A percentile compares a stretch with the other conserved stretches of the same genome.
Evolutionary conservation across 306 rosid species (phyloP).

Genomic region (Aeschynomene evenia): DNA sequence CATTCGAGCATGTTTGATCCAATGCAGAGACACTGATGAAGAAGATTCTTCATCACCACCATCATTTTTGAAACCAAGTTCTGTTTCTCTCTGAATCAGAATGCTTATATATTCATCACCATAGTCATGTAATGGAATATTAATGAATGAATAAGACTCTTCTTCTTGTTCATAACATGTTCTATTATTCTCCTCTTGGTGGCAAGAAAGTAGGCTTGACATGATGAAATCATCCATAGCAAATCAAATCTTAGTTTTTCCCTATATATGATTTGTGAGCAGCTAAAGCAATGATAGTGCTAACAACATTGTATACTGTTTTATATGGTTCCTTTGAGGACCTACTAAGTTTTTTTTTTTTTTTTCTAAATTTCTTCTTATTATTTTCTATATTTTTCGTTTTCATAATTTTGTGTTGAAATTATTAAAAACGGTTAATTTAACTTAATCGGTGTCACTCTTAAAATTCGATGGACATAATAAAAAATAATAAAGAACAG

Average conservation of each 20-base stretch:
- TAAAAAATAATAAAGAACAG: no score
- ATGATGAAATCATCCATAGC: conserved; percentile 28
- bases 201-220: conserved; percentile 34
- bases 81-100: conserved; percentile 41
- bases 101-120: conserved; percentile 35
- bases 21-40: conserved; percentile 29
- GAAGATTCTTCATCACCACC: no score
- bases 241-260: neutral
- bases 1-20: conserved; percentile 39
- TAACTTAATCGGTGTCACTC: no score
- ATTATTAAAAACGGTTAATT: no score
- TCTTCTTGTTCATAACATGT: conserved; percentile 28
- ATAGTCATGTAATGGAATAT: conserved; percentile 5
- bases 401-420: no score
- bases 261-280: neutral
- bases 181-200: conserved; percentile 43
- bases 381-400: no score
- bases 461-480: no score
- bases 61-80: conserved; percentile 27
- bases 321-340: conserved; percentile 15
- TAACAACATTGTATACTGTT: conserved; percentile 8
- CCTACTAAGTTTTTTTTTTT: no score
- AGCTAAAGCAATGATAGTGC: neutral
- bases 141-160: conserved; percentile 2
- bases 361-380: no score